Evolutionary conservation across 2,329 filamentous ascomycete species (phyloP).

Genomic region (Escovopsis weberi): DNA sequence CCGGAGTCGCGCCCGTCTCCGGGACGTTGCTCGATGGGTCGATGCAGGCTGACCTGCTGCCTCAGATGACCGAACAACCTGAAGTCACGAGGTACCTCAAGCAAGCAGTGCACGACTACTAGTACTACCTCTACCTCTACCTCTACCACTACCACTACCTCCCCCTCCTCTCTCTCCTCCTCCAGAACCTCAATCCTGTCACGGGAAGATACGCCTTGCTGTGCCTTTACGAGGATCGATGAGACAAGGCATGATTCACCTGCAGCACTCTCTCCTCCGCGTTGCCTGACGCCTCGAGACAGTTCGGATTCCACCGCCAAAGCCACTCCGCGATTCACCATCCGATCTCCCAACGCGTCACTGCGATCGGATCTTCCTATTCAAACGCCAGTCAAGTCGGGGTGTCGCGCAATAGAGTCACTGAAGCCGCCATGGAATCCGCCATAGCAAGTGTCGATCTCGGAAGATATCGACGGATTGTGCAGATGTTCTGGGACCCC

Average conservation of each 20-base stretch:
- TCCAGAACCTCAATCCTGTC: too few species aligned
- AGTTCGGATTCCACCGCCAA: not conserved
- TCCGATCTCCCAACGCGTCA: not conserved
- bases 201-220: too few species aligned
- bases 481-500: conserved; percentile 87
- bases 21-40: not conserved
- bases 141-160: not conserved
- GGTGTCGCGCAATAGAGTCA: not conserved
- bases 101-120: not conserved
- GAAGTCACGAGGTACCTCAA: not conserved
- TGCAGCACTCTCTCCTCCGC: not conserved
- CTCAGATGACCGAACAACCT: not conserved
- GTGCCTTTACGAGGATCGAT: too few species aligned
- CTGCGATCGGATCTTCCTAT: not conserved
- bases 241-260: not conserved
- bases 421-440: conserved; percentile 18
- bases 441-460: conserved; percentile 50
- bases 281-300: not conserved
- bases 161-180: not conserved
- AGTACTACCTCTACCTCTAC: not conserved
- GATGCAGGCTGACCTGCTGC: not conserved
- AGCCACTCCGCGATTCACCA: not conserved
- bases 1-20: not conserved
- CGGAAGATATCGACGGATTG: conserved; percentile 61
- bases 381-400: not conserved